Base-by-base conservation (phyloP, 2,329 filamentous ascomycete genomes). In the Tolypocladium ophioglossoides region DNA sequence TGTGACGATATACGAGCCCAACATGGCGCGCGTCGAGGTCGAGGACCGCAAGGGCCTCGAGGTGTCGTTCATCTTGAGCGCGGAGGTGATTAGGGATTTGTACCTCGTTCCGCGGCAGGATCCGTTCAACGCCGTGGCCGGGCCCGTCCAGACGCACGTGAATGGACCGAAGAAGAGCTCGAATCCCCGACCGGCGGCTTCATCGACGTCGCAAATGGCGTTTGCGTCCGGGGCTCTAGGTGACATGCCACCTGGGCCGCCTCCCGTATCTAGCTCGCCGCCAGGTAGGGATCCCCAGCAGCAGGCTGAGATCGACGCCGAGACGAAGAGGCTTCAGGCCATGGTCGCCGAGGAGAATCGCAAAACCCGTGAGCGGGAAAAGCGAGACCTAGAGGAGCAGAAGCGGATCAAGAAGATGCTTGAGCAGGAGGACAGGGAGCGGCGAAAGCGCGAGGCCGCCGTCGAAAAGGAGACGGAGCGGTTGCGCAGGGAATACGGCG, bases 41-140 rank as follows among this genome's bases (percentile, higher is more conserved):
- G 91, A 99, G 68, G 94, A 99, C 70, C 84, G 87, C 55, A 97
- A 96, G 69, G 94, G 94, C 0, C 74, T 97, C 4, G 94, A 99
- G 67, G 81, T 97, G 1, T 85, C 91, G 1, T 71, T 97, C 20
- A 66, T 86, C 22, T 69, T 87, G 22, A 76, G 80, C 32, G 80
- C 83, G 1, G 79, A 84, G 60, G 79, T 84, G 35, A 84, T 87
- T 55, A 78, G 81, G 46, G 84, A 87, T 60, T 72, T 87, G 41
- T 86, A 81, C 62, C 74, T 86, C 32, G 75, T 78, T 55, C 79
- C 84, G 5, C 80, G 84, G 54, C 79, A 80, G 20, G 88, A 95
- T 61, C 77, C 84, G 5, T 97, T 96, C 73, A 94, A 96, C 66
- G 77, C 76, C 11, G 78, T 80, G 50, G 71, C 62, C 6, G 59